phyloP scores from a whole-genome alignment of 768 basidiomycete genomes.

The Calvatia gigantea region DNA sequence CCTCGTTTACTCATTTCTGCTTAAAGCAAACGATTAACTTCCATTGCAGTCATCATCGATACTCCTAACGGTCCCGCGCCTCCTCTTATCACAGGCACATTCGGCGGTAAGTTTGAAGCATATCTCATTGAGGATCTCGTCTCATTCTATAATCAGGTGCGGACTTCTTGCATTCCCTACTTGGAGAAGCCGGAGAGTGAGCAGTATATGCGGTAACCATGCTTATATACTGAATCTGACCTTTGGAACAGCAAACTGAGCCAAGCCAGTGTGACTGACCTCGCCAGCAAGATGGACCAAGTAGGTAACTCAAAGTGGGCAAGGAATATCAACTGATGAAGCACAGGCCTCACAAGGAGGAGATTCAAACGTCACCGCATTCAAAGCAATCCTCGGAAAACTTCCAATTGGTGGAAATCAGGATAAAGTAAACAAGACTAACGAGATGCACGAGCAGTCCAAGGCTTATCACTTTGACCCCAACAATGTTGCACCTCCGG shows the following conservation, averaged over 20 bases:
- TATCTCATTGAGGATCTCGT: background rate
- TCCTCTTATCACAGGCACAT: constrained; percentile 67
- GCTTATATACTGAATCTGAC: background rate
- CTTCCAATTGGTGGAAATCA: constrained; percentile 46
- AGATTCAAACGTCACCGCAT: constrained; percentile 29
- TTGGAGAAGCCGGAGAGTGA: constrained; percentile 65
- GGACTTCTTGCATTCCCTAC: constrained; percentile 63
- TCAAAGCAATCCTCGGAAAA: constrained; percentile 46
- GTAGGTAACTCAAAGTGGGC: constrained; percentile 17
- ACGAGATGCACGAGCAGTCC: constrained; percentile 49
- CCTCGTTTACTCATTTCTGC: background rate
- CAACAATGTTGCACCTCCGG: constrained; percentile 56
- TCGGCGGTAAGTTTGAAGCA: constrained; percentile 39
- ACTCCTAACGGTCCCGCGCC: constrained; percentile 55
- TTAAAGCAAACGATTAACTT: background rate
- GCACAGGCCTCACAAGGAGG: constrained; percentile 30
- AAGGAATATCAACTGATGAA: background rate
- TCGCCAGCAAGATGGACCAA: constrained; percentile 47
- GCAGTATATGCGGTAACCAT: constrained; percentile 15
- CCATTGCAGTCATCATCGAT: constrained; percentile 36
- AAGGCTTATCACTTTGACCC: constrained; percentile 65
- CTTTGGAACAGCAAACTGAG: constrained; percentile 42
- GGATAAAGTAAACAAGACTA: constrained; percentile 50
- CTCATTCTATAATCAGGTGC: constrained; percentile 28
- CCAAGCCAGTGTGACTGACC: constrained; percentile 58